These are phyloP conservation scores for Imleria badia DNA, from an alignment of 768 basidiomycete genomes.

Conservation along the genomic window DNA sequence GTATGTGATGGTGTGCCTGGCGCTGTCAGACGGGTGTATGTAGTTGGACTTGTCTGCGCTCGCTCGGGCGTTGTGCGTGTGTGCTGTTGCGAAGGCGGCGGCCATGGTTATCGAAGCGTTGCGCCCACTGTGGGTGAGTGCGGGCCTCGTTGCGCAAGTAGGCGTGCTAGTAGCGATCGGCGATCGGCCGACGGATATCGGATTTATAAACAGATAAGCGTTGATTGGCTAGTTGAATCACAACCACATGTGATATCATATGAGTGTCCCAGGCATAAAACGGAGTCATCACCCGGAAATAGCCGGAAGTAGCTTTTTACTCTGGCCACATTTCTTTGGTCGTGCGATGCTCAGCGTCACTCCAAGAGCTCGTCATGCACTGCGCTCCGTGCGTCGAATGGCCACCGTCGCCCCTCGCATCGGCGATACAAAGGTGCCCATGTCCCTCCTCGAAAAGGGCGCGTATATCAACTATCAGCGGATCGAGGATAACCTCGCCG, in stretches of 20 bases:
- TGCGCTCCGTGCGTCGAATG: slow-evolving; percentile 62
- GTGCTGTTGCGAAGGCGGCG: no score
- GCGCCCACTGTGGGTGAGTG: no score
- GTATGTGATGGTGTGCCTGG: slow-evolving; percentile 39
- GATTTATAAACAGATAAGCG: no score
- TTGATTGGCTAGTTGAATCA: slow-evolving; percentile 3
- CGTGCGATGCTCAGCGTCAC: slow-evolving; percentile 61
- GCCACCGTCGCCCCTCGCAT: slow-evolving; percentile 80
- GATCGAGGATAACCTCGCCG: slow-evolving; percentile 93
- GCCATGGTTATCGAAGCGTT: no score
- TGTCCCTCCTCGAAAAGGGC: slow-evolving; percentile 81
- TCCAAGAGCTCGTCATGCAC: slow-evolving; percentile 50
- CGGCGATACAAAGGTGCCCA: slow-evolving; percentile 86
- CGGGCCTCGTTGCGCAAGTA: no score
- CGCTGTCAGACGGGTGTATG: background rate
- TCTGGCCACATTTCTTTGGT: background rate
- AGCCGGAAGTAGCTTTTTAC: slow-evolving; percentile 26
- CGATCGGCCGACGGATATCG: no score
- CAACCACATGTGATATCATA: no score
- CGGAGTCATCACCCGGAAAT: slow-evolving; percentile 15
- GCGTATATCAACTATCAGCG: slow-evolving; percentile 94
- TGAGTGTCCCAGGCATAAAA: no score
- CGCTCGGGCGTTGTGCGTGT: no score
- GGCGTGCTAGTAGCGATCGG: no score
- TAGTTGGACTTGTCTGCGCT: background rate